phyloP scores from a whole-genome alignment of 306 rosid genomes.

The Vigna mungo region DNA sequence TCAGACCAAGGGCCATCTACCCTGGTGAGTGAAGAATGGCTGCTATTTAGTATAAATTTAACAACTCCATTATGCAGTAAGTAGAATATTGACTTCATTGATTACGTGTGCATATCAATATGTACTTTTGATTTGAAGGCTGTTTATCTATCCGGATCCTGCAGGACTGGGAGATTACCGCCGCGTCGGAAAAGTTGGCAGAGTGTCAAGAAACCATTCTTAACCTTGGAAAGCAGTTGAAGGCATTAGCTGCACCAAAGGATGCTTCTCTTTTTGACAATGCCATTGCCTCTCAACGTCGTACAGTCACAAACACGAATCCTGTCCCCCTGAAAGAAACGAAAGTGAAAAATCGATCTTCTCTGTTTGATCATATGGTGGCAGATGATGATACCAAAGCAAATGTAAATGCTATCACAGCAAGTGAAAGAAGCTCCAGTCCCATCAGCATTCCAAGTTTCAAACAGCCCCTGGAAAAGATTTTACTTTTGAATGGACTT shows the following conservation, averaged over 20 bases:
- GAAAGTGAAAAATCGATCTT: conserved; percentile 53
- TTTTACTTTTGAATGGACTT: conserved; percentile 51
- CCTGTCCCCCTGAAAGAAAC: conserved; percentile 40
- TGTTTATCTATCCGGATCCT: conserved; percentile 48
- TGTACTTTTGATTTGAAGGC: conserved; percentile 8
- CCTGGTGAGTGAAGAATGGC: background rate
- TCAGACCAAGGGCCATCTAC: background rate
- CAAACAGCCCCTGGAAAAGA: conserved; percentile 47
- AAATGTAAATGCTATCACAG: conserved; percentile 44
- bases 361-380: conserved; percentile 78
- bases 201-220: conserved; percentile 97
- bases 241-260: conserved; percentile 78
- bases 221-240: conserved; percentile 89
- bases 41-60: background rate
- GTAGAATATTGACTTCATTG: conserved; percentile 7
- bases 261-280: conserved; percentile 71
- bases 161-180: conserved; percentile 90
- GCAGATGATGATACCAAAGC: conserved; percentile 66
- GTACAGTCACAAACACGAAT: conserved; percentile 34
- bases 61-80: background rate
- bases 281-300: conserved; percentile 51
- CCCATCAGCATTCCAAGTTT: conserved; percentile 37
- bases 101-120: conserved; percentile 13
- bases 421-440: conserved; percentile 46
- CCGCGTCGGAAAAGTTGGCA: conserved; percentile 92